These are phyloP conservation scores for Nakaseomyces uthaithaninus DNA, from an alignment of 1,139 yeast genomes.

Conservation along the genomic window DNA sequence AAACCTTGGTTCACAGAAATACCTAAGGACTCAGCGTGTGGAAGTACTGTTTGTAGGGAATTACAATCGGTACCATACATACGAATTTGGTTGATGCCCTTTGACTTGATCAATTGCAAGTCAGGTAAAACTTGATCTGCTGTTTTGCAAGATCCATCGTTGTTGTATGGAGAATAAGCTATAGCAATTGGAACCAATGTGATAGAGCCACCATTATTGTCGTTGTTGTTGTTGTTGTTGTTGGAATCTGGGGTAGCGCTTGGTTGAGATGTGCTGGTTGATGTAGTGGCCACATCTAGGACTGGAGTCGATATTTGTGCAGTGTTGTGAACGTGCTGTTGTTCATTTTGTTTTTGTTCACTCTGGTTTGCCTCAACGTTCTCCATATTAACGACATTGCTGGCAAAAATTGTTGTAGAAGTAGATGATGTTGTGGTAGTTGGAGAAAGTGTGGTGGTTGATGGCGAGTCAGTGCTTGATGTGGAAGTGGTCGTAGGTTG, in stretches of 20 bases:
- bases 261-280: constrained; percentile 13
- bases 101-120: constrained; percentile 45
- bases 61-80: constrained; percentile 82
- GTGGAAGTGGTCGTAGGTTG: too few relatives aligned
- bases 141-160: constrained; percentile 60
- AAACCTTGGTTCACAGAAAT: constrained; percentile 76
- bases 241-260: constrained; percentile 13
- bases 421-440: neutral
- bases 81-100: constrained; percentile 60
- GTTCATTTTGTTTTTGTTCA: constrained; percentile 4
- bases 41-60: constrained; percentile 56
- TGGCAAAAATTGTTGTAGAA: constrained; percentile 4
- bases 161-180: constrained; percentile 74
- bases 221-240: constrained; percentile 16
- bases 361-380: constrained; percentile 2
- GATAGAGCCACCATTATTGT: constrained; percentile 21
- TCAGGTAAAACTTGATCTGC: constrained; percentile 49
- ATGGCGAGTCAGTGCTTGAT: neutral
- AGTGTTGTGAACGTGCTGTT: constrained; percentile 5
- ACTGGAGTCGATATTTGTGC: constrained; percentile 7
- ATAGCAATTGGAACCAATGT: constrained; percentile 45
- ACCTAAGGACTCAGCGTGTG: constrained; percentile 52
- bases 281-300: constrained; percentile 9
- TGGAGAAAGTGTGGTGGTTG: neutral
- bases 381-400: constrained; percentile 2